Base-by-base conservation (phyloP, 208 protist genomes). In the Wallacemonas collosoma region DNA sequence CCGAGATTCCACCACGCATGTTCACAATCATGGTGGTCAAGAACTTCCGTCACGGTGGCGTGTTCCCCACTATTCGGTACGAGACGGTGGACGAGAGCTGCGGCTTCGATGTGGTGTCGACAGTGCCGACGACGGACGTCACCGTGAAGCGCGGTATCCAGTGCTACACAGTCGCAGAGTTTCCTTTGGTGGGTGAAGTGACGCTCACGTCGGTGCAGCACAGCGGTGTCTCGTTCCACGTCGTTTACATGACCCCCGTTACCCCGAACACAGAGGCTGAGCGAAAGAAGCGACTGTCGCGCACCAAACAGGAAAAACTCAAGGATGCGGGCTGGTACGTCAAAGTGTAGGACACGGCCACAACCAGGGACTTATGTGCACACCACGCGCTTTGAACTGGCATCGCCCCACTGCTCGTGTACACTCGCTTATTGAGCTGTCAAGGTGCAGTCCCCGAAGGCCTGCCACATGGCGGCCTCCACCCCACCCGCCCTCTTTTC, bases 51-150 rank as follows among this genome's bases (percentile, higher is more conserved):
- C 60, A 65, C 43, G 60, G 60, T 47, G 17, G 68, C 15, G 48
- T 36, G 2, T 70, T 76, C 65, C 72, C 71, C 38, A 39, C 17
- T n/a, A n/a, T 89, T 7, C 68, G 68, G 12, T 89, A 89, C 68
- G 84, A 89, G 60, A 80, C 84, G 12, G 72, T 54, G 54, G 73
- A 79, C n/a, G 75, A 73, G 41, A 51, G 64, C 11, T 86, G 80
- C 50, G 75, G 60, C 3, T 85, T 89, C 48, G 71, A 81, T 60
- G 53, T 48, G 5, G 40, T 62, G 1, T 45, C 53, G 38, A 60
- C 55, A 2, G 4, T 64, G 3, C 41, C 70, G 2, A 39, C 36
- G 8, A 65, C 58, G 3, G 68, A 63, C 55, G 41, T 57, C 6
- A 47, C 57, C 0, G 68, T 65, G 60, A 65, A 65, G 43, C 60